Evolutionary conservation across 495 filamentous ascomycete genomes (phyloP), one percentile per base, ranked within the genome.

Genomic region (Hamigera avellanea): DNA sequence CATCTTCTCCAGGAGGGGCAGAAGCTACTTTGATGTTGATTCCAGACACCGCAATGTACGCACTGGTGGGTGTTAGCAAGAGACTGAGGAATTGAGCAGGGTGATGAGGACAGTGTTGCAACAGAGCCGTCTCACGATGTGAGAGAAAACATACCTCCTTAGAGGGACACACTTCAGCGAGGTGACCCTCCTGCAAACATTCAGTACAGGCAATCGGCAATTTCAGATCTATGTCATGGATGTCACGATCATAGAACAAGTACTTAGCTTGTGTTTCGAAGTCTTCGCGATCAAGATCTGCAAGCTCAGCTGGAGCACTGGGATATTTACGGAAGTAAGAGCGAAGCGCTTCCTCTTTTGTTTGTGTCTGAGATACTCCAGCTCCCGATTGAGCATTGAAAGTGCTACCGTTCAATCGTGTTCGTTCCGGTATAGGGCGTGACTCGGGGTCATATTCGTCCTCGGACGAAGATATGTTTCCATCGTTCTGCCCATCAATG

Each of bases 141-240:
- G 21, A 23, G 21, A n/a, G 12, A 27, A 43, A 38, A 39, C 47
- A 21, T 51, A 66, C 64, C 59, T 64, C 61, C 37, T 59, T 66
- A 8, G 42, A 45, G 0, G 63, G 60, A 45, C 69, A 73, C 15
- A 62, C 53, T 8, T 55, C 54, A 15, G 54, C 53, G 39, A 68
- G 42, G 39, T 73, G 69, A 6, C 67, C 69, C 42, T 61, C 46
- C 15, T 50, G 42, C 23, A 62, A 51, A 36, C 69, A 73, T 36
- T 67, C 64, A 15, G 51, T 53, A 28, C 56, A 73, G 31, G 57
- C 55, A 42, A 80, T 50, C 66, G 82, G 83, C 65, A 75, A 35
- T 66, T 81, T 55, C 56, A 75, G 57, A 59, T 86, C 53, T 64
- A 75, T 50, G 26, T 83, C 44, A 46, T 84, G 40, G 61, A 78